Conservation (phyloP, 1,284 basidiomycete genomes). For the Earliella scabrosa region DNA sequence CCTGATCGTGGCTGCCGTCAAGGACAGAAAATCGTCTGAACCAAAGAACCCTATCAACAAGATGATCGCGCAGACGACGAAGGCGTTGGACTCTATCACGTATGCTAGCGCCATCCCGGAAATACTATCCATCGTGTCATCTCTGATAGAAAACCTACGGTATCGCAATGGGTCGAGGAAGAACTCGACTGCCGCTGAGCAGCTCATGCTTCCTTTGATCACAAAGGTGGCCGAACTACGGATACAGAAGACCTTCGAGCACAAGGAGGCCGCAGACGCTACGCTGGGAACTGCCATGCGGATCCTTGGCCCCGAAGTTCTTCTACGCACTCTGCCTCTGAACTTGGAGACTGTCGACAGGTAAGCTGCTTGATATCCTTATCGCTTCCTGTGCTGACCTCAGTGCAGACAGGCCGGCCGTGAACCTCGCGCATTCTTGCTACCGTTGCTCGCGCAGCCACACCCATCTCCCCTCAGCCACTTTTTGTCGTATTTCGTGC, state of each 20-base stretch:
- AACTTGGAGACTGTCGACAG: constrained; percentile 83
- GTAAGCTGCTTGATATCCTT: constrained; percentile 48
- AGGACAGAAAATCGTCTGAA: constrained; percentile 46
- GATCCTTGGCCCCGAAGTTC: constrained; percentile 82
- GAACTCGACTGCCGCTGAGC: constrained; percentile 68
- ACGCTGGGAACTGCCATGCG: constrained; percentile 85
- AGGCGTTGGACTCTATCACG: constrained; percentile 72
- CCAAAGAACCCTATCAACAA: constrained; percentile 61
- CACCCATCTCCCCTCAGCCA: constrained; percentile 84
- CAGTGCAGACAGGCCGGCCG: constrained; percentile 55
- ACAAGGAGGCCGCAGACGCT: constrained; percentile 87
- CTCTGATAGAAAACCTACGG: constrained; percentile 53
- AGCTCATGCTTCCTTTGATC: constrained; percentile 77
- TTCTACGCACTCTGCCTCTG: constrained; percentile 82
- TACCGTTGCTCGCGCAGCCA: constrained; percentile 86
- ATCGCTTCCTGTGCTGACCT: not conserved
- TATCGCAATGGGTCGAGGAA: constrained; percentile 40
- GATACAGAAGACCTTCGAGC: constrained; percentile 83
- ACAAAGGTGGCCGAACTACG: constrained; percentile 78
- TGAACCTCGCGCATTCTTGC: constrained; percentile 87
- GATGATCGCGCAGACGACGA: constrained; percentile 65
- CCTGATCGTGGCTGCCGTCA: constrained; percentile 58
- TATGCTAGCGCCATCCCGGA: constrained; percentile 77
- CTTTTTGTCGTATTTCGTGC: constrained; percentile 91
- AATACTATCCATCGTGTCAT: constrained; percentile 65